Evolutionary conservation across 192 early-diverging fungal genomes (phyloP), one percentile per base, ranked within the genome.

Genomic region (Entomortierella chlamydospora): DNA sequence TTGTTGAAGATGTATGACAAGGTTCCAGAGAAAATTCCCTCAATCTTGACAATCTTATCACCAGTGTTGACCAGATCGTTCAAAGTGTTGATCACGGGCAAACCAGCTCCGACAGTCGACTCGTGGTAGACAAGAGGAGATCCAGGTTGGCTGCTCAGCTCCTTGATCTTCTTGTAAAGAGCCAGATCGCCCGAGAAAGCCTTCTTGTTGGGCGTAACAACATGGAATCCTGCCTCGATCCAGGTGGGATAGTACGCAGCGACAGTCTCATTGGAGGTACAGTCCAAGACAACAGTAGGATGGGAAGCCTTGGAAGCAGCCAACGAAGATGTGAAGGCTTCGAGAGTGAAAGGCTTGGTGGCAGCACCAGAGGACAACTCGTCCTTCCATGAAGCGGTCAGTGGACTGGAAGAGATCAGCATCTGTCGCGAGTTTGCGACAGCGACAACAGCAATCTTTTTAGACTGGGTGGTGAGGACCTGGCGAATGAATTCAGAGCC

Each of bases 141-240:
- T 30, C 82, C 83, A 2, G 84, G 84, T 8, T 57, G 43, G 41
- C 29, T 45, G 57, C 30, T 70, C 25, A 91, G 81, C 22, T 86
- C 73, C 66, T 86, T 81, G 71, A 98, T 98, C 59, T 87, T 87
- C 39, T 88, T 86, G 83, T 90, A 99, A 20, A 97, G 83, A 15
- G 63, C 65, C 30, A 91, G 43, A 39, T 90, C 79, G 42, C 93
- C 90, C 18, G 95, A 95, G 74, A 98, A 99, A 11, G 81, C 96
- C 87, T 98, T 98, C 85, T 99, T 99, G 92, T 99, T 99, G 45
- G 98, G 98, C 3, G 98, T 98, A 39, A 98, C 96, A 18, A 99
- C 82, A 71, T 93, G 91, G 50, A 97, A 80, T 28, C 97, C 96
- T 60, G 70, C 79, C 42, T 83, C 59, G 34, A 98, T 83, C 93